These are phyloP conservation scores for Metschnikowia santaceciliae DNA, from an alignment of 805 yeast species.

Conservation along the genomic window DNA sequence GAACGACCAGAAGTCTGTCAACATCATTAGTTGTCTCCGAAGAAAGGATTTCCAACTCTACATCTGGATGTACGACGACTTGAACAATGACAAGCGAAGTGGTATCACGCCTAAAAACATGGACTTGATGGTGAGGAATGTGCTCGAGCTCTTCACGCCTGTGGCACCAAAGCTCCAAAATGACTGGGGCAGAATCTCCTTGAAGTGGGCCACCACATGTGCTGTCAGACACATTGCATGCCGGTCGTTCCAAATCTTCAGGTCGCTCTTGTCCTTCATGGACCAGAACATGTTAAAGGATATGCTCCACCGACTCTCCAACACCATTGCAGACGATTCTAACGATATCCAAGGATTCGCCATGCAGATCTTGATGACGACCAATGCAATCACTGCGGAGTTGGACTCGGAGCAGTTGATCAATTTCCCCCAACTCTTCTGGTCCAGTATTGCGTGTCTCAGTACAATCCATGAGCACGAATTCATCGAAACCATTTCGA, in stretches of 20 bases:
- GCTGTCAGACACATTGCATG: conserved; percentile 97
- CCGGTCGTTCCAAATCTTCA: conserved; percentile 87
- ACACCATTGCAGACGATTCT: conserved; percentile 86
- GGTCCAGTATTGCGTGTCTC: conserved; percentile 92
- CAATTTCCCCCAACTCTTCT: conserved; percentile 88
- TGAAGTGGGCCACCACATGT: conserved; percentile 95
- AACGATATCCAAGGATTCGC: conserved; percentile 93
- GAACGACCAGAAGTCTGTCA: conserved; percentile 50
- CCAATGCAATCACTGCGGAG: conserved; percentile 88
- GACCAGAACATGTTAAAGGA: conserved; percentile 89
- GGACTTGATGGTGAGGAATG: conserved; percentile 67
- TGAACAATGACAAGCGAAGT: conserved; percentile 60
- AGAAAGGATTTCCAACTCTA: conserved; percentile 41
- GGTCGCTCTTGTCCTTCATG: conserved; percentile 74
- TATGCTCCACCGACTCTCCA: conserved; percentile 88
- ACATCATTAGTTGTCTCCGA: conserved; percentile 55
- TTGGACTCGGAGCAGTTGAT: conserved; percentile 72
- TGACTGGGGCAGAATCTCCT: conserved; percentile 80
- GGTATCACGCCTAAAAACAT: conserved; percentile 86
- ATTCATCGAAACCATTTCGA: conserved; percentile 80
- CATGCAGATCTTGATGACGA: conserved; percentile 94
- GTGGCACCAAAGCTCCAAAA: conserved; percentile 54
- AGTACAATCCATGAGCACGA: conserved; percentile 91
- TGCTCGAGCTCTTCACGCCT: conserved; percentile 52
- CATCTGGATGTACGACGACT: conserved; percentile 85